Base-by-base conservation (phyloP, 2,329 filamentous ascomycete species). In the Fusarium chuoi region DNA sequence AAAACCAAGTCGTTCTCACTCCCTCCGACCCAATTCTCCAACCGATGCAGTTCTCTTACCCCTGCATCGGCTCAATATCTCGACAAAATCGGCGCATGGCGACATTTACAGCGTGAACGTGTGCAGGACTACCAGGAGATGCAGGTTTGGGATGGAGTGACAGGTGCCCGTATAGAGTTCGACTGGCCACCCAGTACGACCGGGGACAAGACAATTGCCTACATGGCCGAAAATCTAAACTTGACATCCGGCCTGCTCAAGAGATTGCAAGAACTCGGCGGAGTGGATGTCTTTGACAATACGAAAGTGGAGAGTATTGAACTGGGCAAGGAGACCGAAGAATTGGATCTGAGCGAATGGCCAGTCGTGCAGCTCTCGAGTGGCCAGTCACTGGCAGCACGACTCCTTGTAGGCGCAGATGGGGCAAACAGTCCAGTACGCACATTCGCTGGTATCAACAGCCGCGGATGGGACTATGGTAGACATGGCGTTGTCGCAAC, bases 131-230 rank as follows among this genome's bases (percentile, higher is more conserved):
- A 98, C 82, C 92, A 97, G 68, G 93, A 96, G 78, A 99, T 99
- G 96, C 93, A 98, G 82, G 96, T 98, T 38, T 99, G 97, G 96
- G 96, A 99, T 82, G 97, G 96, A 71, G 90, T 98, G 64, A 94
- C 93, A 45, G 95, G 91, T 67, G 94, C 95, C 41, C 90, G 92
- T 76, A 96, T 99, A 81, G 93, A 94, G 76, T 99, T 99, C 82
- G 93, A 96, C 83, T 93, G 92, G 92, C 83, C 83, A 28, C 84
- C 84, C 10, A 81, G 80, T 48, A 81, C 84, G 42, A 85, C 87
- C 78, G 74, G 68, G 81, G 84, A 85, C 79, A 89, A 86, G 69
- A 93, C 91, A 3, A 94, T 99, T 75, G 96, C 96, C 15, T 98
- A 96, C 81, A 99, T 99, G 96, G 94, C 92, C 46, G 97, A 99